Base-by-base conservation (phyloP, 306 rosid genomes). In the Dalbergia cultrata region DNA sequence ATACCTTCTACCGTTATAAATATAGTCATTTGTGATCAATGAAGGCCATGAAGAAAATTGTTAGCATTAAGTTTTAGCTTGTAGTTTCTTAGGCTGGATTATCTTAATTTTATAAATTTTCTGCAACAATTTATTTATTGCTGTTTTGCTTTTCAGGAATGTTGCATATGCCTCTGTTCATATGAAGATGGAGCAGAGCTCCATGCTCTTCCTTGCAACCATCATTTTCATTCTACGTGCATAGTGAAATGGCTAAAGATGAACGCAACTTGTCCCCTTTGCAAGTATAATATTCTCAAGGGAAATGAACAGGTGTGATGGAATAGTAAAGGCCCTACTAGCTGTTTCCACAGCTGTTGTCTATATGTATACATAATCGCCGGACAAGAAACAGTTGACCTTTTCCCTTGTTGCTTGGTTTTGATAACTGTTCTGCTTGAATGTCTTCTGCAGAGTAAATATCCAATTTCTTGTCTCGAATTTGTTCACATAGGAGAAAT, bases 181-280 rank as follows among this genome's bases (percentile, higher is more conserved):
- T 96, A 96, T 16, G 98, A 93, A 81, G 93, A 96, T 50, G 98
- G 97, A 77, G 87, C 71, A 57, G 99, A 96, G 81, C 97, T 96
- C 69, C 92, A 96, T 64, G 81, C 94, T 80, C 94, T 96, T 74
- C 98, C 98, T 43, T 96, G 99, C 88, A 96, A 88, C 86, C 99
- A 96, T 82, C 99, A 96, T 85, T 96, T 93, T 64, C 99, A 96
- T 75, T 77, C 87, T 59, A 41, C 88, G 3, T 96, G 99, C 83
- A 93, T 93, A 68, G 85, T 85, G 80, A 96, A 93, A 84, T 96
- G 99, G 99, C 86, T 96, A 58, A 93, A 90, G 89, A 92, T 96
- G 97, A 96, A 96, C 80, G 99, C 99, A 53, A 93, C 98, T 52
- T 96, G 99, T 85, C 98, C 99, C 62, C 98, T 93, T 80, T 96